Percentiles rank a stretch among this genome's conserved stretches.
phyloP scores from a whole-genome alignment of 306 rosid species.

The Begonia fuchsioides region DNA sequence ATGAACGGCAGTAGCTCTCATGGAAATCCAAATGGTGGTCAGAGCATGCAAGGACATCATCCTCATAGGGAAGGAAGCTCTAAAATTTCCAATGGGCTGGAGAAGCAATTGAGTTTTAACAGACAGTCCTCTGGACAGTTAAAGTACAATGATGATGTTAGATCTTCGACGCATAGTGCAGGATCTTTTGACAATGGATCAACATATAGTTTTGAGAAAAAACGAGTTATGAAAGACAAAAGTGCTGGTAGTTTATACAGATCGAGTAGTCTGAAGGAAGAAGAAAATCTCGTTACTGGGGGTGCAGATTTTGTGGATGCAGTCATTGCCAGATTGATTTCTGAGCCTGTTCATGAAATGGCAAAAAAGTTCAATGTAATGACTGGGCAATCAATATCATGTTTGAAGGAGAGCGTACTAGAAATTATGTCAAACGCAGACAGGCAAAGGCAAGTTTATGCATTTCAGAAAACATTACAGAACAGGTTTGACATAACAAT shows the following conservation, averaged over 20 bases:
- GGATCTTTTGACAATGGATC: conserved; percentile 91
- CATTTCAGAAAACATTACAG: conserved; percentile 59
- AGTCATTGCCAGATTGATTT: conserved; percentile 45
- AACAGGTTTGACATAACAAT: conserved; percentile 58
- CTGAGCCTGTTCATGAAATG: conserved; percentile 62
- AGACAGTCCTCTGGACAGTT: conserved; percentile 68
- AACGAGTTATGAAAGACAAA: conserved; percentile 44
- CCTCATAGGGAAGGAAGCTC: conserved; percentile 66
- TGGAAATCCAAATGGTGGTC: conserved; percentile 45
- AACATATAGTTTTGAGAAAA: conserved; percentile 61
- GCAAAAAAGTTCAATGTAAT: conserved; percentile 72
- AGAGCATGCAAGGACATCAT: conserved; percentile 48
- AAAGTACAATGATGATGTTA: conserved; percentile 62
- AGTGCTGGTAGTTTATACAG: conserved; percentile 60
- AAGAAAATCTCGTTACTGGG: conserved; percentile 36
- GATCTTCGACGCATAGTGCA: conserved; percentile 71
- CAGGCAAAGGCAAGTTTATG: conserved; percentile 39
- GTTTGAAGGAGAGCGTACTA: conserved; percentile 54
- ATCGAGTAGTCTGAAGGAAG: conserved; percentile 56
- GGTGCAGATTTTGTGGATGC: conserved; percentile 62
- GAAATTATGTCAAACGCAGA: conserved; percentile 57
- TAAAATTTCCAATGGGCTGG: conserved; percentile 46
- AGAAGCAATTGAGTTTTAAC: conserved; percentile 77
- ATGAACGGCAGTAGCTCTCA: conserved; percentile 52
- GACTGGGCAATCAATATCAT: conserved; percentile 31